Conservation (phyloP, 106 monocot genomes). For the Posidonia australis region DNA sequence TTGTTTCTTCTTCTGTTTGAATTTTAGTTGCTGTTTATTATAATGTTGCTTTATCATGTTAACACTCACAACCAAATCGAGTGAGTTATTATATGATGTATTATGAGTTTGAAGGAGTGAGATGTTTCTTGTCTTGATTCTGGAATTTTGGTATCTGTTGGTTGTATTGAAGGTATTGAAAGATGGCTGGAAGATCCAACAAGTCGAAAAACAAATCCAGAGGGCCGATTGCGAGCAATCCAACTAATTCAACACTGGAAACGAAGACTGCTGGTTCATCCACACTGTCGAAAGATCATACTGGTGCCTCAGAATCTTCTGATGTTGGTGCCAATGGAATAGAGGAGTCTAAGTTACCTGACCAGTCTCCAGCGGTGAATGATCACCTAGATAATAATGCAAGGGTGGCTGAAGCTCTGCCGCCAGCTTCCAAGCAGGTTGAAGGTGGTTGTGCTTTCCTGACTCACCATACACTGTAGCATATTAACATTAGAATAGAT, state of each 20-base stretch:
- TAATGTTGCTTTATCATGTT: no score
- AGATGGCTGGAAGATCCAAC: slow-evolving; percentile 79
- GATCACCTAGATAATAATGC: slow-evolving; percentile 13
- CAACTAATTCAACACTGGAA: slow-evolving; percentile 6
- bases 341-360: slow-evolving; percentile 3
- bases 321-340: slow-evolving; percentile 22
- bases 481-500: not conserved
- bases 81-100: no score
- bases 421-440: slow-evolving; percentile 23
- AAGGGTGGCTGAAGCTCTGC: slow-evolving; percentile 12
- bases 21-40: no score
- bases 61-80: no score
- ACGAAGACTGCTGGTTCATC: slow-evolving; percentile 21
- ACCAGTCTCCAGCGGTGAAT: slow-evolving; percentile 3
- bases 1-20: no score
- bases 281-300: slow-evolving; percentile 7
- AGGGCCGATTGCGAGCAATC: slow-evolving; percentile 12
- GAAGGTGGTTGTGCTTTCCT: slow-evolving; percentile 31
- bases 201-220: slow-evolving; percentile 52
- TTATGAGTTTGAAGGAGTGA: no score
- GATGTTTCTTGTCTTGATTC: not conserved
- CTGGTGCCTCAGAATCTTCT: slow-evolving; percentile 12
- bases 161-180: not conserved
- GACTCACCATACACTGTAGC: not conserved
- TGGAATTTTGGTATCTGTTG: not conserved